Percentiles rank a stretch among this genome's conserved stretches.
phyloP scores from a whole-genome alignment of 2,329 filamentous ascomycete species.

The Sclerotinia borealis region DNA sequence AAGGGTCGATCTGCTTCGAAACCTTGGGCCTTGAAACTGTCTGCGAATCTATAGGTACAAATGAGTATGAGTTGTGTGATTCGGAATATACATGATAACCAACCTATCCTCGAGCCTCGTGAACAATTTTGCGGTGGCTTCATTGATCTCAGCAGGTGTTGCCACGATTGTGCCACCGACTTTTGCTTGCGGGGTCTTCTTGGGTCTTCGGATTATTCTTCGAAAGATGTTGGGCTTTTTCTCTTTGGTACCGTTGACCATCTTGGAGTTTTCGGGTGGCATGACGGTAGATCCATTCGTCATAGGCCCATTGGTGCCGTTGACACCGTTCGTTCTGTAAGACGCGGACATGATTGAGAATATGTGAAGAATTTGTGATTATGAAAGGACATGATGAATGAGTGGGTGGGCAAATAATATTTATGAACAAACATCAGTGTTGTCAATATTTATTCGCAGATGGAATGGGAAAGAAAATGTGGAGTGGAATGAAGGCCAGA shows the following conservation, averaged over 20 bases:
- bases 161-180: not conserved
- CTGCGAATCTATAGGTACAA: not conserved
- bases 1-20: conserved; percentile 1
- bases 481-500: conserved; percentile 6
- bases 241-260: not conserved
- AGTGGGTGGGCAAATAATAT: not conserved
- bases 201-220: conserved; percentile 1
- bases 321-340: not conserved
- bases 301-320: not conserved
- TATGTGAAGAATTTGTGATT: not conserved
- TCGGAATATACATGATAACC: not conserved
- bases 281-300: not conserved
- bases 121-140: conserved; percentile 4
- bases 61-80: not conserved
- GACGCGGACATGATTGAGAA: not conserved
- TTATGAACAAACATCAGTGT: not conserved
- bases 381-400: not conserved
- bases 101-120: not conserved
- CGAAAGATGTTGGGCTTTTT: conserved; percentile 5
- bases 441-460: conserved; percentile 3
- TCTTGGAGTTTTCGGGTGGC: not conserved
- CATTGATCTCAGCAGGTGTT: conserved; percentile 1
- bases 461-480: conserved; percentile 4
- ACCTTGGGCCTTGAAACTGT: not conserved
- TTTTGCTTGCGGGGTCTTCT: not conserved